These are phyloP conservation scores for Colletotrichum costaricense DNA, from an alignment of 2,329 filamentous ascomycete genomes.

Conservation along the genomic window DNA sequence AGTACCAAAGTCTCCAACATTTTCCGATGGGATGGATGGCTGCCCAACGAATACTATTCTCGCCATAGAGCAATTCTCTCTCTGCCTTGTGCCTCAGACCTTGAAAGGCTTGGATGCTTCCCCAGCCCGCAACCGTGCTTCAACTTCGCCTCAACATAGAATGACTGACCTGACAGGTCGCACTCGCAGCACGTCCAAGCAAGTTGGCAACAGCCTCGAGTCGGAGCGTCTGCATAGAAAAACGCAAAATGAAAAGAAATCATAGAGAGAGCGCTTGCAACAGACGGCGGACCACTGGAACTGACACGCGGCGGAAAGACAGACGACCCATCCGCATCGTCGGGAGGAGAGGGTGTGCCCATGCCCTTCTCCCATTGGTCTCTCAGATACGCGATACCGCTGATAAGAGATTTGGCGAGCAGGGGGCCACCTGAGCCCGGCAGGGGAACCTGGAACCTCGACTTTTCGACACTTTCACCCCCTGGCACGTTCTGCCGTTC, in stretches of 20 bases:
- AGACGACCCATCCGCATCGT: constrained; percentile 8
- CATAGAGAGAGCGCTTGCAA: neutral
- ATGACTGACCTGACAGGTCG: neutral
- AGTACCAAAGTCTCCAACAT: too few species aligned
- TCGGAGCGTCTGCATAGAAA: constrained; percentile 2
- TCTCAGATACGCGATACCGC: neutral
- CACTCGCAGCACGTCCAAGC: constrained; percentile 4
- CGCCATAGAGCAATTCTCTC: too few species aligned
- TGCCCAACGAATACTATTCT: neutral
- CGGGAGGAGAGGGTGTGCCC: constrained; percentile 17
- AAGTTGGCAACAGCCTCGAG: neutral
- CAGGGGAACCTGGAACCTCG: constrained; percentile 18
- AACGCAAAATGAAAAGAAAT: neutral
- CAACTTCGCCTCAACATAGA: neutral
- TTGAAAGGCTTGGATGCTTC: neutral
- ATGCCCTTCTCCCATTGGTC: constrained; percentile 14
- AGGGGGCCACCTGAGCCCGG: constrained; percentile 8
- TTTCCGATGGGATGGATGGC: neutral
- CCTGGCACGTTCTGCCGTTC: too few species aligned
- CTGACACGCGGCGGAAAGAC: neutral
- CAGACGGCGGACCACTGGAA: neutral
- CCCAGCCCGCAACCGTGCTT: neutral
- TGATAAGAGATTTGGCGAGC: constrained; percentile 26
- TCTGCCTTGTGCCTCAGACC: neutral
- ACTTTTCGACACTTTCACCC: neutral